A percentile compares a stretch with the other conserved stretches of the same genome.
Conservation (phyloP, 2,329 filamentous ascomycete species). For the Talaromyces pinophilus region DNA sequence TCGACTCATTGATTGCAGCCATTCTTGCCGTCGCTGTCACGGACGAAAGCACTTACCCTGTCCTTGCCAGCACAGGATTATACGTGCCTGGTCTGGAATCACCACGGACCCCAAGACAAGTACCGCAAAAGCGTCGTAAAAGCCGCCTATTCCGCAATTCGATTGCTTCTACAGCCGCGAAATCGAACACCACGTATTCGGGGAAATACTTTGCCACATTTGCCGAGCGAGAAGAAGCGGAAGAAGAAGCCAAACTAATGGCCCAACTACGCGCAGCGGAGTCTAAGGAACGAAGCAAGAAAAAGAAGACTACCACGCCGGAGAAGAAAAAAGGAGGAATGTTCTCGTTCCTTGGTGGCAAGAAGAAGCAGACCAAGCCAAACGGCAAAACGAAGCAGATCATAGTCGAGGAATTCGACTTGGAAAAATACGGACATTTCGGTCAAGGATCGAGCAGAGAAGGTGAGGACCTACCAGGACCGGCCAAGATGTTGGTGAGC, state of each 20-base stretch:
- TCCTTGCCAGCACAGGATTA: slow-evolving; percentile 41
- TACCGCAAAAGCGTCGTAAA: slow-evolving; percentile 9
- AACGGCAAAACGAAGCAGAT: slow-evolving; percentile 35
- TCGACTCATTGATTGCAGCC: slow-evolving; percentile 51
- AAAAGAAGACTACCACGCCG: slow-evolving; percentile 13
- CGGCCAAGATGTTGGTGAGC: slow-evolving; percentile 38
- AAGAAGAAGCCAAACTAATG: slow-evolving; percentile 41
- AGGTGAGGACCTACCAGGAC: slow-evolving; percentile 43
- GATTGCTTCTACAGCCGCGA: slow-evolving; percentile 24
- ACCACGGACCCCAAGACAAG: slow-evolving; percentile 18
- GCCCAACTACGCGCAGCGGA: slow-evolving; percentile 34
- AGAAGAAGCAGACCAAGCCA: slow-evolving; percentile 13
- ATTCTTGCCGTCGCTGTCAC: slow-evolving; percentile 49
- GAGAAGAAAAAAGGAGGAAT: slow-evolving; percentile 19
- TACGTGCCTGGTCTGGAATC: slow-evolving; percentile 28
- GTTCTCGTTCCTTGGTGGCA: slow-evolving; percentile 10
- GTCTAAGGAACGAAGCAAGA: slow-evolving; percentile 25
- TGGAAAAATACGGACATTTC: slow-evolving; percentile 48
- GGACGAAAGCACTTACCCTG: slow-evolving; percentile 43
- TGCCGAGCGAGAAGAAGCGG: slow-evolving; percentile 47
- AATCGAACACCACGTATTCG: slow-evolving; percentile 27
- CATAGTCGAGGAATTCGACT: slow-evolving; percentile 47
- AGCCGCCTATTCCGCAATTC: slow-evolving; percentile 17
- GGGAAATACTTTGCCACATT: slow-evolving; percentile 40
- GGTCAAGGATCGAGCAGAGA: slow-evolving; percentile 38